Evolutionary conservation across 2,329 filamentous ascomycete species (phyloP), one percentile per base, ranked within the genome.

Genomic region (Zasmidium cellare): DNA sequence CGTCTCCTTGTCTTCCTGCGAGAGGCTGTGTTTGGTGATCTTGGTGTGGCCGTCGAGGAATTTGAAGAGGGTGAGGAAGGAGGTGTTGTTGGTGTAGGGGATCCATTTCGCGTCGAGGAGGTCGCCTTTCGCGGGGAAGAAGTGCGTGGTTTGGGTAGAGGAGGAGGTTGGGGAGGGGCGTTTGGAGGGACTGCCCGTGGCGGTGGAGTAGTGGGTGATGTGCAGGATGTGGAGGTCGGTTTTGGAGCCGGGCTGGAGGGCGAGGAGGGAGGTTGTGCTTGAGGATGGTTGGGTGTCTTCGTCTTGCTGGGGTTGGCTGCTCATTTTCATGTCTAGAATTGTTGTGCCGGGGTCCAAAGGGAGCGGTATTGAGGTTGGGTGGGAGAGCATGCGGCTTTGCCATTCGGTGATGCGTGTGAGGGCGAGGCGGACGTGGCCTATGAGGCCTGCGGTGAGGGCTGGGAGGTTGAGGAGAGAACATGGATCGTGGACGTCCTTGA

Each of bases 71-170:
- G 56, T 47, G 25, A 56, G 11, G 24, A 54, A 55, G 20, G 51
- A 22, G 19, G 48, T 24, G n/a, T 46, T 41, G 18, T n/a, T 16
- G 22, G 3, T 45, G 5, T 74, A 58, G 70, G 83, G 69, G 65
- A 83, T 65, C 76, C 77, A 63, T 69, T 82, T 61, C 81, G 74
- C 91, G 83, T 6, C 87, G 84, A 72, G 88, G 84, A 61, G 90
- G 54, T 83, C 74, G 66, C 91, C 1, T 69, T 11, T 9, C 19
- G 71, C 35, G 76, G 75, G 59, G 77, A 80, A 48, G 79, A 76
- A 0, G 76, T 75, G 9, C 19, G 31, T 14, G 14, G 46, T 50
- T 7, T 12, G 18, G n/a, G 24, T 45, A 22, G 14, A 20, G 22
- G 18, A 25, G 20, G 25, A 18, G 18, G 14, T 3, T n/a, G 18